Evolutionary conservation across 2,329 filamentous ascomycete genomes (phyloP).

Genomic region (Chrysoporthe puriensis): DNA sequence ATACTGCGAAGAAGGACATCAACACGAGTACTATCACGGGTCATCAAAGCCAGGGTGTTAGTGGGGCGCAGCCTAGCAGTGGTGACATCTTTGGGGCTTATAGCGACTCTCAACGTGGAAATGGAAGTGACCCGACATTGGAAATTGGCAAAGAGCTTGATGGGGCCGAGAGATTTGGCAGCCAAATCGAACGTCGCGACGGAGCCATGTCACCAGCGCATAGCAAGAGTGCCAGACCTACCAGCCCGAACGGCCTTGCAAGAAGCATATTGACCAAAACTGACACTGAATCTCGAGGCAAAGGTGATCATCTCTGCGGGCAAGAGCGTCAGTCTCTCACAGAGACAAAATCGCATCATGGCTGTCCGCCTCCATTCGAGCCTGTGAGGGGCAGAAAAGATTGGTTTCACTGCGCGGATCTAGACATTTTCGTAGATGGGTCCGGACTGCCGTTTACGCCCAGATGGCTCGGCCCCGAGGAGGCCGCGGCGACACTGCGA

Average conservation of each 20-base stretch:
- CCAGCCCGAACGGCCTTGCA: background rate
- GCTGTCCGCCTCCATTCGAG: background rate
- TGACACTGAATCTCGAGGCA: background rate
- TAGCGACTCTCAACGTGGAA: background rate
- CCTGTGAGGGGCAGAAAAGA: background rate
- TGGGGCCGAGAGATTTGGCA: no score
- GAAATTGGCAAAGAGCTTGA: background rate
- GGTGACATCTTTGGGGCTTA: background rate
- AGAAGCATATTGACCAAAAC: background rate
- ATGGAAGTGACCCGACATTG: no score
- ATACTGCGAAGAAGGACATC: background rate
- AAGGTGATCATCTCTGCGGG: background rate
- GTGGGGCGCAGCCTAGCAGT: no score
- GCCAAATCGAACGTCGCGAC: background rate
- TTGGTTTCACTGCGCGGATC: background rate
- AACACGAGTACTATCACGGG: no score
- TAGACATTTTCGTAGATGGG: slow-evolving; percentile 8
- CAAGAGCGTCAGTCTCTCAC: background rate
- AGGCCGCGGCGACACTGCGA: slow-evolving; percentile 1
- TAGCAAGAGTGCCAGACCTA: background rate
- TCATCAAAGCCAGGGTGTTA: background rate
- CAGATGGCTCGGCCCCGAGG: background rate
- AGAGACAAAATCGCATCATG: background rate
- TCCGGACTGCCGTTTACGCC: background rate
- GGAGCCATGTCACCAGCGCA: background rate